Base-by-base conservation (phyloP, 257 asterid genomes). In the Ophiorrhiza pumila region DNA sequence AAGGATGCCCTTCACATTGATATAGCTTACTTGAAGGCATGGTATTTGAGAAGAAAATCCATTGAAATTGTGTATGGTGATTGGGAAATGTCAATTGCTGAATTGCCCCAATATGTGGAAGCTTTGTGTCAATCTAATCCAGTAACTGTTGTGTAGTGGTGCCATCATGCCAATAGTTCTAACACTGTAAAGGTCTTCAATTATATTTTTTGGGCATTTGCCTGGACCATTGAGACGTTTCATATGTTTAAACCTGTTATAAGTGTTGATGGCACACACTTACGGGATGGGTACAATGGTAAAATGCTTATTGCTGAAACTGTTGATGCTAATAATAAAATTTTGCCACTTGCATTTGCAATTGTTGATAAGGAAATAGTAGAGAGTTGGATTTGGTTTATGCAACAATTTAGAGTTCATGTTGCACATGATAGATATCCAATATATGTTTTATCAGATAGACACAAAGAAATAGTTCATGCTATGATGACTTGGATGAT, bases 331-430 rank as follows among this genome's bases (percentile, higher is more conserved):
- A 65, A 65, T 45, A 18, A 35, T 17, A 0, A 39, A 4, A 22
- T 65, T 15, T 20, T 65, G 20, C 53, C 53, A 2, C 1, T 41
- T 13, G 31, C 71, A 2, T 66, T 14, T 39, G 52, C 27, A 1
- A 13, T 66, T 2, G 71, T 66, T 12, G 55, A 66, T 39, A 25
- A 23, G 8, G 56, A 66, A 12, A 37, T 12, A 7, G 32, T n/a
- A 11, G 29, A 42, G 17, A 66, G 71, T 66, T 66, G 57, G 71
- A 42, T 11, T 15, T 9, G 71, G 71, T 66, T 66, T 32, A 4
- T 59, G 35, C 9, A 59, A 22, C 55, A 49, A 22, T 22, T 49
- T 2, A 49, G 10, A 3, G 20, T 49, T 7, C 9, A 6, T 46
- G 52, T 46, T 46, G 52, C 9, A 6, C 7, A 7, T 46, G 52